Conservation (phyloP, 2,329 filamentous ascomycete genomes). For the Neonectria faginata region DNA sequence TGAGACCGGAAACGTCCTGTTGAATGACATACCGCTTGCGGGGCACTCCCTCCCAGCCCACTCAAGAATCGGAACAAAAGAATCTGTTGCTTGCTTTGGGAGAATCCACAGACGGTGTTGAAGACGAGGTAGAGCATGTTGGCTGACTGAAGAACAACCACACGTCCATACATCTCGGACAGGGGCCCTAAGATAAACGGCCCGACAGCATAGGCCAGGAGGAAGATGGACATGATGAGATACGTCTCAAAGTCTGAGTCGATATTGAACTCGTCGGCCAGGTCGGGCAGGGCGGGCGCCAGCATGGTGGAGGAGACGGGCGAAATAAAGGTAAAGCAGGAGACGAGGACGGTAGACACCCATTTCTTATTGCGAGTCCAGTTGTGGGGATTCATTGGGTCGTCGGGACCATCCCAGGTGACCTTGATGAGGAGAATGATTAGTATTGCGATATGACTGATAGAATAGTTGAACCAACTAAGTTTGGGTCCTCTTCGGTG, state of each 20-base stretch:
- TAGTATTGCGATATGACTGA: background rate
- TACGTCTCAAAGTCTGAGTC: slow-evolving; percentile 55
- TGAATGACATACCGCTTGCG: slow-evolving; percentile 53
- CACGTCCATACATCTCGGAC: slow-evolving; percentile 64
- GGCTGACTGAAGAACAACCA: slow-evolving; percentile 56
- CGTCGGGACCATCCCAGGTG: slow-evolving; percentile 59
- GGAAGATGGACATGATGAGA: slow-evolving; percentile 69
- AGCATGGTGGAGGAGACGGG: slow-evolving; percentile 66
- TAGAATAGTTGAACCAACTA: slow-evolving; percentile 30
- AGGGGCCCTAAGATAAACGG: slow-evolving; percentile 64
- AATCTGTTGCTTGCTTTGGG: slow-evolving; percentile 58
- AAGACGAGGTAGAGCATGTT: slow-evolving; percentile 66
- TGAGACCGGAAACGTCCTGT: background rate
- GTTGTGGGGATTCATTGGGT: slow-evolving; percentile 57
- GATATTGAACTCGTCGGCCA: slow-evolving; percentile 60
- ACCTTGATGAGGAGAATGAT: slow-evolving; percentile 41
- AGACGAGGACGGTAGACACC: slow-evolving; percentile 52
- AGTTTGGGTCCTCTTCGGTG: slow-evolving; percentile 34
- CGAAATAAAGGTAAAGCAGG: slow-evolving; percentile 64
- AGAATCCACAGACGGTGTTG: slow-evolving; percentile 64
- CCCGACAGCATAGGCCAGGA: slow-evolving; percentile 67
- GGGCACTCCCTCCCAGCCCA: slow-evolving; percentile 59
- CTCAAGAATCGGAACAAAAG: slow-evolving; percentile 63
- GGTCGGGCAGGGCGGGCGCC: slow-evolving; percentile 59
- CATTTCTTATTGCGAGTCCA: slow-evolving; percentile 56